Percentiles rank a stretch among this genome's conserved stretches.
phyloP scores from a whole-genome alignment of 192 early-diverging fungal species.

The Coemansia javaensis region DNA sequence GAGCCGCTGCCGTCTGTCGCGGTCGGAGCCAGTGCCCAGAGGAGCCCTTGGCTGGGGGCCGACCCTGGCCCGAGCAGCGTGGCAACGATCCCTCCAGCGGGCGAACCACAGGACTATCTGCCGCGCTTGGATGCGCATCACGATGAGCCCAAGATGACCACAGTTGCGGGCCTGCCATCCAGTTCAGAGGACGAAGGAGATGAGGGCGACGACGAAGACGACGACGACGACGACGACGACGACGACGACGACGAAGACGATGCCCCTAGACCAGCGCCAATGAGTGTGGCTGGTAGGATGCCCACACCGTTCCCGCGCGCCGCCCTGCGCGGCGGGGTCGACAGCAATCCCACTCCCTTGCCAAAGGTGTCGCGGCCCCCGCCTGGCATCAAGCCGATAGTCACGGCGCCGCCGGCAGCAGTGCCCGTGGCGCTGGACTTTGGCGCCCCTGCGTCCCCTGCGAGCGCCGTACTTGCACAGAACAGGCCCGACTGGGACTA shows the following conservation, averaged over 20 bases:
- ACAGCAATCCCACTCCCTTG: background rate
- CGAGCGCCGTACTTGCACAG: constrained; percentile 10
- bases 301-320: constrained; percentile 41
- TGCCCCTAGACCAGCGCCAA: no score
- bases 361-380: no score
- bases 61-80: no score
- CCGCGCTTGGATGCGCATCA: background rate
- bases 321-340: constrained; percentile 1
- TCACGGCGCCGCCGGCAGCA: background rate
- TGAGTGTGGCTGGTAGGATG: constrained; percentile 9
- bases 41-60: no score
- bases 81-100: no score
- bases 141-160: background rate
- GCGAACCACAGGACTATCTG: no score
- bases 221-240: background rate
- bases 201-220: background rate
- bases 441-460: constrained; percentile 12
- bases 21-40: background rate
- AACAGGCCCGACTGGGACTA: background rate
- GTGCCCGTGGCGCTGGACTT: background rate
- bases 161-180: no score
- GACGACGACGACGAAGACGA: background rate
- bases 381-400: background rate
- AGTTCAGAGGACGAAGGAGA: no score
- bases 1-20: background rate